phyloP scores from a whole-genome alignment of 495 filamentous ascomycete genomes.

The Talaromyces ruber region DNA sequence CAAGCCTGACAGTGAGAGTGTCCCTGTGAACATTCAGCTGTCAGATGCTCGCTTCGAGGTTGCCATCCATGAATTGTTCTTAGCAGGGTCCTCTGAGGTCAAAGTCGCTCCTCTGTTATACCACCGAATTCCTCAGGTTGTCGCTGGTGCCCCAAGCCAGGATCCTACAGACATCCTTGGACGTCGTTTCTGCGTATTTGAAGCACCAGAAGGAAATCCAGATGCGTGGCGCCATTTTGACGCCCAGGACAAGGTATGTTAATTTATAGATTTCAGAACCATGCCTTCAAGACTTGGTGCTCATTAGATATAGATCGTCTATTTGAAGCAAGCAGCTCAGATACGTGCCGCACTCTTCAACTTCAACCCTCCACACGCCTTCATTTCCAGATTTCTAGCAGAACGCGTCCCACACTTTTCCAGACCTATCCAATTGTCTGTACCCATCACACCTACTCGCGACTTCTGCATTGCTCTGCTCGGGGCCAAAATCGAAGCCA shows the following conservation, averaged over 20 bases:
- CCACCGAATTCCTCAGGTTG: slow-evolving; percentile 16
- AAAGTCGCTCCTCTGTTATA: slow-evolving; percentile 17
- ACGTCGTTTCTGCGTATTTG: slow-evolving; percentile 22
- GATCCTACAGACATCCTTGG: slow-evolving; percentile 15
- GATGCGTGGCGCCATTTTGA: slow-evolving; percentile 16
- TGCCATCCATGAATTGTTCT: slow-evolving; percentile 17
- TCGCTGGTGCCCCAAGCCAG: slow-evolving; percentile 8
- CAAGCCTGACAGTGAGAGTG: slow-evolving; percentile 16
- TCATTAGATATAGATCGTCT: slow-evolving; percentile 5
- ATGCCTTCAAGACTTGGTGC: background rate
- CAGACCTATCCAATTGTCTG: slow-evolving; percentile 15
- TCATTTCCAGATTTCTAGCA: slow-evolving; percentile 8
- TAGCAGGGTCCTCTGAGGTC: slow-evolving; percentile 12
- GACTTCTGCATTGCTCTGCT: slow-evolving; percentile 26
- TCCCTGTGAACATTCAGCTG: slow-evolving; percentile 10
- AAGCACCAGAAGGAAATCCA: slow-evolving; percentile 18
- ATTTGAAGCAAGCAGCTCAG: slow-evolving; percentile 11
- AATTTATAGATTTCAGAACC: background rate
- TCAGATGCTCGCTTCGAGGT: slow-evolving; percentile 16
- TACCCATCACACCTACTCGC: slow-evolving; percentile 25
- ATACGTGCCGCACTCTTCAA: slow-evolving; percentile 26
- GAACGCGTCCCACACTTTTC: slow-evolving; percentile 18
- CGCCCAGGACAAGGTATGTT: slow-evolving; percentile 13
- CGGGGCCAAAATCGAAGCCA: slow-evolving; percentile 25
- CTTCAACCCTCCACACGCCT: slow-evolving; percentile 13